Conservation (phyloP, 2,329 filamentous ascomycete species). For the Endoconidiophora laricicola region DNA sequence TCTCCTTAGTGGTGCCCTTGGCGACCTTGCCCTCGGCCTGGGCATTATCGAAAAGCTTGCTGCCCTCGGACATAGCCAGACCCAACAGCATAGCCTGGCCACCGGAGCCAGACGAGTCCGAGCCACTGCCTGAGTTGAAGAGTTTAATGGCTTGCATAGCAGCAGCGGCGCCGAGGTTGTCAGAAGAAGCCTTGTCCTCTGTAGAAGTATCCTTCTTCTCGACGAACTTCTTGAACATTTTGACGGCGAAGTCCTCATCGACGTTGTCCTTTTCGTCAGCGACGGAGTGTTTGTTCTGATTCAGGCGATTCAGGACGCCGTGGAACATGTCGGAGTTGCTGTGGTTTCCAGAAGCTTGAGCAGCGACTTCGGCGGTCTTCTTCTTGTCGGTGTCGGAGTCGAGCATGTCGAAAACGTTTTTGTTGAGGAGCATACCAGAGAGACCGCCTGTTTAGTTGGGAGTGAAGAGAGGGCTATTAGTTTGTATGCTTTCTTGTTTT, state of each 20-base stretch:
- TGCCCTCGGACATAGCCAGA: constrained; percentile 75
- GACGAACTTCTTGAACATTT: constrained; percentile 63
- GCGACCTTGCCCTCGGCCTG: constrained; percentile 34
- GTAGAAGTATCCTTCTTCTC: constrained; percentile 32
- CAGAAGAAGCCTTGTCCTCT: constrained; percentile 29
- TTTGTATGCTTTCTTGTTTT: neutral
- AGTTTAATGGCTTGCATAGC: constrained; percentile 70
- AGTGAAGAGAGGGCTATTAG: neutral
- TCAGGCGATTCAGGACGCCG: constrained; percentile 29
- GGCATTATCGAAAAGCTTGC: constrained; percentile 52
- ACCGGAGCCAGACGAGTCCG: constrained; percentile 2
- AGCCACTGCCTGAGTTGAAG: constrained; percentile 46
- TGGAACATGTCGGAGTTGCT: constrained; percentile 34
- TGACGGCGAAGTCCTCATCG: constrained; percentile 45
- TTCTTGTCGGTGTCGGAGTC: constrained; percentile 32
- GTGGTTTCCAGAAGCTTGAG: constrained; percentile 28
- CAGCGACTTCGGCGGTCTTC: constrained; percentile 31
- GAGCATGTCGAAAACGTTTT: constrained; percentile 12
- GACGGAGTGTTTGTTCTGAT: constrained; percentile 32
- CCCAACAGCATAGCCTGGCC: constrained; percentile 63
- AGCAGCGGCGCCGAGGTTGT: constrained; percentile 51
- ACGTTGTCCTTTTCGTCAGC: constrained; percentile 30
- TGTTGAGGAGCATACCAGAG: constrained; percentile 13
- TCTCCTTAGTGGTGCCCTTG: constrained; percentile 57
- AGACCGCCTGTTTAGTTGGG: constrained; percentile 3